A percentile compares a stretch with the other conserved stretches of the same genome.
Conservation (phyloP, 2,329 filamentous ascomycete species). For the Ophiocordyceps camponoti-leonardi region DNA sequence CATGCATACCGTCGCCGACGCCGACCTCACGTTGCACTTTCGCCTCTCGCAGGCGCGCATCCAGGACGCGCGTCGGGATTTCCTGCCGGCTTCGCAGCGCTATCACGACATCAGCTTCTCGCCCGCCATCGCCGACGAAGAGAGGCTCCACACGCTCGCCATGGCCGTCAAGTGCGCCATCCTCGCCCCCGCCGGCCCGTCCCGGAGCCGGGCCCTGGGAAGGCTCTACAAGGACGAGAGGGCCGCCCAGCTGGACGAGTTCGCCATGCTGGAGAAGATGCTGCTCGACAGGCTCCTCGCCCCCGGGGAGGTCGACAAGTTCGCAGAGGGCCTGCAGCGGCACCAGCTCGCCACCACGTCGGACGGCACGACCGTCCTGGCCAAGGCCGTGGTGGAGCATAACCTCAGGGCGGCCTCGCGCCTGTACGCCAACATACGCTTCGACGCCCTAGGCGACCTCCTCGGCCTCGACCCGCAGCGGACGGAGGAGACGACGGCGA, state of each 20-base stretch:
- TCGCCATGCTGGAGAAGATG: conserved; percentile 90
- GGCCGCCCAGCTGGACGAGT: conserved; percentile 57
- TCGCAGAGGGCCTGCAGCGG: conserved; percentile 61
- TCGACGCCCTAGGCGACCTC: conserved; percentile 58
- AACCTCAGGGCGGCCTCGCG: conserved; percentile 77
- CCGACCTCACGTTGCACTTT: conserved; percentile 66
- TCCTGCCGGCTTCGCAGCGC: conserved; percentile 70
- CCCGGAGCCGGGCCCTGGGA: conserved; percentile 62
- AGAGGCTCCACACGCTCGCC: conserved; percentile 67
- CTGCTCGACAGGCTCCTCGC: conserved; percentile 76
- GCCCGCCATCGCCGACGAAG: conserved; percentile 63
- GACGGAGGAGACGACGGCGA: conserved; percentile 80
- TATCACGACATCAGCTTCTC: conserved; percentile 81
- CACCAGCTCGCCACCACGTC: conserved; percentile 84
- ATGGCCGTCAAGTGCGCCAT: conserved; percentile 87
- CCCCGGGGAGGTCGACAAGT: conserved; percentile 69
- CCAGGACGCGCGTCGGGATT: conserved; percentile 75
- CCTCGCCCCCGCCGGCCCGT: conserved; percentile 76
- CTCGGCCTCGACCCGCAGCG: conserved; percentile 63
- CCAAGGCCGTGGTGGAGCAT: conserved; percentile 88
- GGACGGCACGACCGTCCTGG: conserved; percentile 83
- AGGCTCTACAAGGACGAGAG: conserved; percentile 90
- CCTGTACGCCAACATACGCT: conserved; percentile 61
- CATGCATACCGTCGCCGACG: conserved; percentile 61
- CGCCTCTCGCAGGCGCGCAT: conserved; percentile 85